Base-by-base conservation (phyloP, 169 alveolate genomes). In the Miamiensis avidus region DNA sequence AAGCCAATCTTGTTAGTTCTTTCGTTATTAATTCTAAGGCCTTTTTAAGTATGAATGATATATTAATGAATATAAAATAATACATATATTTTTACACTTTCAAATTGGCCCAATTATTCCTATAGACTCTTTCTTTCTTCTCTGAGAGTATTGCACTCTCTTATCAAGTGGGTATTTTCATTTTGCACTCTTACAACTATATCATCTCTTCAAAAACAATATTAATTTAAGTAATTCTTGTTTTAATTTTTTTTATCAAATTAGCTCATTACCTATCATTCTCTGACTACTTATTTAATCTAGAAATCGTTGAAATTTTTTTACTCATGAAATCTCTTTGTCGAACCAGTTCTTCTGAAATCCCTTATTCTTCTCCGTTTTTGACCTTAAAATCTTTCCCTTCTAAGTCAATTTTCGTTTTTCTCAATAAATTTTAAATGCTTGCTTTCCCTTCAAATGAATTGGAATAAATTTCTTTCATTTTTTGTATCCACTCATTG, bases 291-390 rank as follows among this genome's bases (percentile, higher is more conserved):
- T 81, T 86, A 65, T 75, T 74, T 31, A 81, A 25, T 49, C 77
- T 86, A 28, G 82, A 79, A n/a, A 86, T 76, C n/a, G 90, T 86
- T n/a, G 81, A 81, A 32, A 86, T 86, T 33, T 86, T 86, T 65
- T 86, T 86, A 33, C 87, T 81, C 75, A 86, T 49, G 33, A 86
- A 86, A 81, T 86, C 90, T 81, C 90, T 86, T 29, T 86, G 25
- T 79, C 86, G 79, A 1, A 86, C 64, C n/a, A 86, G 65, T 34
- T 86, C 90, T 28, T 79, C 86, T 28, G 83, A 31, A 34, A 86
- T 81, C 30, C 30, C 84, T 75, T 74, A 31, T 32, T 86, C 69
- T 34, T 75, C 30, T 75, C 83, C 31, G 49, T 79, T 81, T 86
- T 78, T 20, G 29, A 32, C 31, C 81, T 30, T 79, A 27, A 49